Base-by-base conservation (phyloP, 352 stramenopile species). In the Phytophthora cryptogea region DNA sequence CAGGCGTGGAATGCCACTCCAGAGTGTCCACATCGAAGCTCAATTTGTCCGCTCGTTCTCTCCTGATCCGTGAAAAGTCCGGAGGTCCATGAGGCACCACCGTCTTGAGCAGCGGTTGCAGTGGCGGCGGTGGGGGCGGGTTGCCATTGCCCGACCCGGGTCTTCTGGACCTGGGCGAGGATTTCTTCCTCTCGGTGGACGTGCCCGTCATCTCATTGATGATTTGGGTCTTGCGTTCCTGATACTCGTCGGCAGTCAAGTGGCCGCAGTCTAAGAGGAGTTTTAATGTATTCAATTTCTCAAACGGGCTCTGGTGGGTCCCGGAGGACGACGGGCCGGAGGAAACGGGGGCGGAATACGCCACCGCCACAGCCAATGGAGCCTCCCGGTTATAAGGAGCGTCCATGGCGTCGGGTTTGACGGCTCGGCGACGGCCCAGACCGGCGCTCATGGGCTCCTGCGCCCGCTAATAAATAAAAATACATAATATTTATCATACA, bases 131-230 rank as follows among this genome's bases (percentile, higher is more conserved):
- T 3, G 50, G 20, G 8, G 27, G 17, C 8, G 54, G 48, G 9
- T 50, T 59, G 7, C 14, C 16, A 46, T 14, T 46, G 1, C 20
- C 11, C 6, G 43, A 13, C 11, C 32, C 36, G 33, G 52, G 8
- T 35, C 62, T 48, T 23, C 55, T 66, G 0, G 52, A 54, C n/a
- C 47, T 50, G 3, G 59, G 72, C 23, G 74, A 85, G 32, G 66
- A 61, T 55, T 86, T 70, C 72, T 73, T 83, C 42, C 78, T 71
- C 40, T 89, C 78, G 0, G 82, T 88, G 4, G 75, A 89, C 13
- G 85, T 94, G 2, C 85, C 85, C 1, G 85, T 94, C 79, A 94
- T 90, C 30, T 92, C 85, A 60, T 94, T 94, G 40, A 94, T 94
- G 61, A 94, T 92, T 62, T 94, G 85, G 1, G 71, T 94, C 59